Percentiles rank a stretch among this genome's conserved stretches.
Evolutionary conservation across 148 eudicot genomes (phyloP).

Genomic region (Simmondsia chinensis): DNA sequence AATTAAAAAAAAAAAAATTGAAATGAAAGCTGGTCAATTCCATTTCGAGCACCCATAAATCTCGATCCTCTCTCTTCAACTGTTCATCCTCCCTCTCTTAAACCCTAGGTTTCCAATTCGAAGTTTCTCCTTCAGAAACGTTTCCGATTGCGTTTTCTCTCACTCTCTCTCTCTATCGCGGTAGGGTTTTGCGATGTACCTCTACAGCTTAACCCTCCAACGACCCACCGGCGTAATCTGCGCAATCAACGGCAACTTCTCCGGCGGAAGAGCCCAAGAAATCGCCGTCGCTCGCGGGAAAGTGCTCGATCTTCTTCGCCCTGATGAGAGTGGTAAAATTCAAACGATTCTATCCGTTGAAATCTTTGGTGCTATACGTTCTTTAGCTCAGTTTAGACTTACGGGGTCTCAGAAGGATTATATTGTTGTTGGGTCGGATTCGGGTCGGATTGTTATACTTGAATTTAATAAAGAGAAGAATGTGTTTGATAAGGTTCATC

Average conservation of each 20-base stretch:
- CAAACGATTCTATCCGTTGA: constrained; percentile 88
- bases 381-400: constrained; percentile 71
- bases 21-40: too few species aligned
- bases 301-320: constrained; percentile 76
- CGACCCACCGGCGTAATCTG: constrained; percentile 65
- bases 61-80: neutral
- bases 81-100: neutral
- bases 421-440: constrained; percentile 86
- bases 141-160: too few species aligned
- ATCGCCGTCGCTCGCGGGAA: constrained; percentile 83
- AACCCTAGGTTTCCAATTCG: too few species aligned
- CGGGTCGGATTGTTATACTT: constrained; percentile 77
- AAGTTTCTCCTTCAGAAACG: too few species aligned
- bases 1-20: too few species aligned
- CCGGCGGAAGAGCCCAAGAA: constrained; percentile 75
- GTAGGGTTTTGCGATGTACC: too few species aligned
- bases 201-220: constrained; percentile 88
- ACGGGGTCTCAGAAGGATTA: constrained; percentile 93
- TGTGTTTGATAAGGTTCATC: constrained; percentile 72
- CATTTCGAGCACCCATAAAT: too few species aligned
- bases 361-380: constrained; percentile 76
- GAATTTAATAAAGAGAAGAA: constrained; percentile 82
- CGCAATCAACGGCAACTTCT: constrained; percentile 88
- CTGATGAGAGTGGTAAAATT: constrained; percentile 89
- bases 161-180: too few species aligned